Percentiles rank a stretch among this genome's conserved stretches.
phyloP scores from a whole-genome alignment of 202 grass and related monocot species.

The Musa balbisiana region DNA sequence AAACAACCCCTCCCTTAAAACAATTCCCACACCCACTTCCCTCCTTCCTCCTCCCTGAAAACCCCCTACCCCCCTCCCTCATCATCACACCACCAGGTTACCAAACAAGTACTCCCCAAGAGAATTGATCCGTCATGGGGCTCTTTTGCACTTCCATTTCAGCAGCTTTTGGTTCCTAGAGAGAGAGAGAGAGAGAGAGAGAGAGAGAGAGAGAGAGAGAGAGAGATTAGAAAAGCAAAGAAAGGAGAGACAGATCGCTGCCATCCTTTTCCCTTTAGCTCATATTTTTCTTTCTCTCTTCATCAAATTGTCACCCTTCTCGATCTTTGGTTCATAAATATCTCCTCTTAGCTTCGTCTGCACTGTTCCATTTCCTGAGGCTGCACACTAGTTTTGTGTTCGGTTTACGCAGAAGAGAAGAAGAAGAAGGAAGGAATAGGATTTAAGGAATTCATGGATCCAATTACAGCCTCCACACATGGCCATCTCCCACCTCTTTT shows the following conservation, averaged over 20 bases:
- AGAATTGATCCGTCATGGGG: background rate
- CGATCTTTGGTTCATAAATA: background rate
- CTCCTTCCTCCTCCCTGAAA: background rate
- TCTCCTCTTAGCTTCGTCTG: background rate
- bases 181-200: background rate
- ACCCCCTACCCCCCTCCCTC: background rate
- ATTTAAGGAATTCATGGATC: constrained; percentile 40
- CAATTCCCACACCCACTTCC: background rate
- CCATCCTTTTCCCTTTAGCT: background rate
- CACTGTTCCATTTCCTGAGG: constrained; percentile 18
- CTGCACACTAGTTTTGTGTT: background rate
- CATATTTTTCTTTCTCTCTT: background rate
- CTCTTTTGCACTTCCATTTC: background rate
- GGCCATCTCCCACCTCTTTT: constrained; percentile 49
- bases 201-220: no score
- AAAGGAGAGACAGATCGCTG: constrained; percentile 2
- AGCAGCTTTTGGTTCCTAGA: constrained; percentile 6
- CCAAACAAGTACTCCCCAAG: background rate
- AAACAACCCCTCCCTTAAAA: background rate
- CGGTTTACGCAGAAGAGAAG: background rate
- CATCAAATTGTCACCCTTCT: no score
- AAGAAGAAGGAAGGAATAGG: background rate
- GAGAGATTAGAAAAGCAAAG: background rate
- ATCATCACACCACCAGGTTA: background rate
- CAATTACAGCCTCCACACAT: constrained; percentile 37